Percentiles rank a stretch among this genome's conserved stretches.
phyloP scores from a whole-genome alignment of 139 green algal species.

The Pleodorina starrii region DNA sequence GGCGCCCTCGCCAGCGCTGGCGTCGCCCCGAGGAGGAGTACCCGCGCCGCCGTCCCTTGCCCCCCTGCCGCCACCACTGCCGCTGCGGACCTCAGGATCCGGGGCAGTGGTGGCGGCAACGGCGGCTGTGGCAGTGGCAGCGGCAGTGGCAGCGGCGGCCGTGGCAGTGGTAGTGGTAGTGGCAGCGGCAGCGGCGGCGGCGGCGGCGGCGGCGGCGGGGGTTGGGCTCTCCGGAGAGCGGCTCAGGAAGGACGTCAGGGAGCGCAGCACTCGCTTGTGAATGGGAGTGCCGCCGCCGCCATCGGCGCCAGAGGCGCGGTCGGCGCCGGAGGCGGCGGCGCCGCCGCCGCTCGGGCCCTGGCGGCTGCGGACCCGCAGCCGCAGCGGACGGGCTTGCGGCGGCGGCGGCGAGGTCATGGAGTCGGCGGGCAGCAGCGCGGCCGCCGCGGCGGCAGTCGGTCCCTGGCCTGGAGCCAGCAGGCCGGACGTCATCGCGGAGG shows the following conservation, averaged over 20 bases:
- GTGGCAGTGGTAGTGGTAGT: not conserved
- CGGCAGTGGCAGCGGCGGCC: not conserved
- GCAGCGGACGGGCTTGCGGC: not conserved
- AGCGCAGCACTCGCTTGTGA: slow-evolving; percentile 42
- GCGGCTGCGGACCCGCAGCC: not conserved
- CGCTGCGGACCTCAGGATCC: too few relatives aligned
- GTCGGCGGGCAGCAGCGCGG: not conserved
- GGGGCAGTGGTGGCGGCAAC: not conserved
- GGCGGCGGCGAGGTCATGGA: not conserved
- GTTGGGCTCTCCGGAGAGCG: not conserved
- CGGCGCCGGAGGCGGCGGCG: not conserved
- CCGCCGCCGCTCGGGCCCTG: not conserved
- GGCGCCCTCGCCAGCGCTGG: too few relatives aligned
- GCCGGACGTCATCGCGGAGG: not conserved
- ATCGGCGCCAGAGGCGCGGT: not conserved
- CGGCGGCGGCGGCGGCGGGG: not conserved
- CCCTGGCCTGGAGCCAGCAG: too few relatives aligned
- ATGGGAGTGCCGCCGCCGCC: slow-evolving; percentile 30
- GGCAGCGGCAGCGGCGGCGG: too few relatives aligned
- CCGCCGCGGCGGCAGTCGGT: not conserved
- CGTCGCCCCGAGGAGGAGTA: too few relatives aligned
- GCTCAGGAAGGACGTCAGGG: not conserved
- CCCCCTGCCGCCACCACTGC: too few relatives aligned
- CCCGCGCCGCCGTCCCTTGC: too few relatives aligned
- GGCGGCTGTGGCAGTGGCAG: not conserved